Base-by-base conservation (phyloP, 495 filamentous ascomycete genomes). In the Pseudomonodictys pantanalensis region DNA sequence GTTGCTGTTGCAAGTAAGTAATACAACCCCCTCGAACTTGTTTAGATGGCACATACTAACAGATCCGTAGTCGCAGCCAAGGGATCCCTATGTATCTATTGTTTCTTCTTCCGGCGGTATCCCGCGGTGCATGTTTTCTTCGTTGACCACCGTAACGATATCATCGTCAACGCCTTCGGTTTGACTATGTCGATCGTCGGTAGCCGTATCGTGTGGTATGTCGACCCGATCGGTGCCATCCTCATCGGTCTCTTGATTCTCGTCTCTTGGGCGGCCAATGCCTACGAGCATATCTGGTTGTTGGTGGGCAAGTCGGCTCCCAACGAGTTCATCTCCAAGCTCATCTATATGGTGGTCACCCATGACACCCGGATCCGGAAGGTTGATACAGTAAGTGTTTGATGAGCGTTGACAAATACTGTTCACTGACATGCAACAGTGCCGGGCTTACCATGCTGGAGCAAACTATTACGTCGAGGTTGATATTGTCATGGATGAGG, bases 391-490 rank as follows among this genome's bases (percentile, higher is more conserved):
- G 71, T 74, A 68, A 52, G 23, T 52, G 44, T 56, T 52, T 29
- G 20, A 50, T 25, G n/a, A 20, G 24, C 18, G 22, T 20, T 12
- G 35, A 29, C 38, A 32, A 41, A 35, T 42, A 33, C 26, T 43
- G 48, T 30, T 35, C 15, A 25, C 58, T 62, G 25, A 62, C 26
- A 32, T 57, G 56, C 22, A 33, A 26, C 58, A 57, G 62, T 59
- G 38, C 38, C 76, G 79, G 35, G 80, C 79, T 32, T 83, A 82
- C 62, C 79, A 82, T 68, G 77, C 78, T 15, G 80, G 81, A 0
- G 75, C 80, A 56, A 72, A 79, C 25, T 80, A 79, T 58, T 83
- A 81, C 60, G 79, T 82, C 30, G 80, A 83, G 61, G 76, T 83
- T 23, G 80, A 83, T 63, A 76, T 83, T 52, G 76, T 84, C 41